Conservation (phyloP, 352 stramenopile species). For the Pythium apleroticum region DNA sequence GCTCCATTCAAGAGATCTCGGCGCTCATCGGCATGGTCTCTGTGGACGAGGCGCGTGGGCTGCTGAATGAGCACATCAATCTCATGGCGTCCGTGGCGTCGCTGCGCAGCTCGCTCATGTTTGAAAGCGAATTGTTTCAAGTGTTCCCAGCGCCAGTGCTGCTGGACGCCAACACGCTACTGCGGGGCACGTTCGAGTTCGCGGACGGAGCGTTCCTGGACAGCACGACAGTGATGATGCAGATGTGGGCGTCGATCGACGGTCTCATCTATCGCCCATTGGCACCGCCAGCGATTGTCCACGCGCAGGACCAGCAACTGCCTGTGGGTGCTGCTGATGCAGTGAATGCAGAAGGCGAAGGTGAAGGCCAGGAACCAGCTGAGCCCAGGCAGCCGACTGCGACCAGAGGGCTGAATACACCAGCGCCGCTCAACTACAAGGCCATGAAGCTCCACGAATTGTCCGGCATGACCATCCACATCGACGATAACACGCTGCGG, state of each 20-base stretch:
- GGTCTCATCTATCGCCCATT: constrained; percentile 77
- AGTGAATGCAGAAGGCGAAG: neutral
- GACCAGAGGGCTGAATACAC: neutral
- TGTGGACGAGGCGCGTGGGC: constrained; percentile 63
- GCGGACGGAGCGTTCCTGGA: constrained; percentile 51
- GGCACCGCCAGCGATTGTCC: constrained; percentile 60
- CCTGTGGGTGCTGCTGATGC: neutral
- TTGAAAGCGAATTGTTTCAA: constrained; percentile 84
- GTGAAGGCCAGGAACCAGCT: neutral
- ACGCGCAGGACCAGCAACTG: constrained; percentile 18
- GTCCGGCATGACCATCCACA: constrained; percentile 82
- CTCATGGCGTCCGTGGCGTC: constrained; percentile 80
- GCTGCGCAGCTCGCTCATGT: constrained; percentile 73
- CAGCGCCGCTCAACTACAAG: constrained; percentile 12
- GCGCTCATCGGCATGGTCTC: constrained; percentile 80
- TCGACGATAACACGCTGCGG: constrained; percentile 83
- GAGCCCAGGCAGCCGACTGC: neutral
- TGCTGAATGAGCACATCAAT: constrained; percentile 86
- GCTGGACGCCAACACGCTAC: constrained; percentile 72
- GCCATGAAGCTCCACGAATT: constrained; percentile 76
- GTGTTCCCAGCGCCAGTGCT: constrained; percentile 82
- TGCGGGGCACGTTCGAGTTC: constrained; percentile 65
- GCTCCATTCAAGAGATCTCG: constrained; percentile 87
- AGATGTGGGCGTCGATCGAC: constrained; percentile 83
- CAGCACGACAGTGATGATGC: constrained; percentile 82